A percentile compares a stretch with the other conserved stretches of the same genome.
Evolutionary conservation across 2,329 filamentous ascomycete genomes (phyloP).

Genomic region (Falciphora oryzae): DNA sequence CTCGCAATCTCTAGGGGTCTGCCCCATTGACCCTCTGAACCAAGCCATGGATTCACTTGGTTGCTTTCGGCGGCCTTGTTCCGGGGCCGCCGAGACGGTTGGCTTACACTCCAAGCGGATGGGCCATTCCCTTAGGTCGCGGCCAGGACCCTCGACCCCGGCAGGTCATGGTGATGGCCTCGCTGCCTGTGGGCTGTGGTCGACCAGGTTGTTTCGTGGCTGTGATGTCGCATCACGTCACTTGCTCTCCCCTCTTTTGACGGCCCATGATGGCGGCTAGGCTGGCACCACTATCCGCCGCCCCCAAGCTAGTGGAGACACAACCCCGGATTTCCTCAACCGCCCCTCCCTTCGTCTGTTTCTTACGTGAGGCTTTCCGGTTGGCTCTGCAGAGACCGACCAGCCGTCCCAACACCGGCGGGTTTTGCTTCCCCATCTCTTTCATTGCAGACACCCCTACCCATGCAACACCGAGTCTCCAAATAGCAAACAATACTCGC

Average conservation of each 20-base stretch:
- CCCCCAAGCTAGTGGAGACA: not conserved
- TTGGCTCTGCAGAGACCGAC: no score
- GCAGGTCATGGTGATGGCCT: not conserved
- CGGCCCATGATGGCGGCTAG: not conserved
- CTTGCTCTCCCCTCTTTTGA: not conserved
- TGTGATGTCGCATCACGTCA: not conserved
- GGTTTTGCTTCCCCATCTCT: no score
- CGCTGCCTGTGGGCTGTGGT: not conserved
- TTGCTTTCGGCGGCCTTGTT: not conserved
- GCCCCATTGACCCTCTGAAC: not conserved
- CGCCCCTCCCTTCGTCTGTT: no score
- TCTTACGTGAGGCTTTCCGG: no score
- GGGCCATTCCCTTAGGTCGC: not conserved
- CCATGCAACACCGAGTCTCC: not conserved
- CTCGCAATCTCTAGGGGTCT: not conserved
- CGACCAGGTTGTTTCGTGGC: not conserved
- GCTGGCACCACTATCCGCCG: no score
- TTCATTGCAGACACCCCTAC: no score
- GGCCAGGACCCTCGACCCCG: not conserved
- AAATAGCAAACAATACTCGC: slow-evolving; percentile 4
- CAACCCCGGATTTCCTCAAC: not conserved
- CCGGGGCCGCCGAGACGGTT: no score
- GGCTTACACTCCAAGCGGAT: not conserved
- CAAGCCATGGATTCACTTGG: not conserved
- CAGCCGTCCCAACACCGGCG: no score